Conservation (phyloP, 2,329 filamentous ascomycete species). For the Endothia cerciana region DNA sequence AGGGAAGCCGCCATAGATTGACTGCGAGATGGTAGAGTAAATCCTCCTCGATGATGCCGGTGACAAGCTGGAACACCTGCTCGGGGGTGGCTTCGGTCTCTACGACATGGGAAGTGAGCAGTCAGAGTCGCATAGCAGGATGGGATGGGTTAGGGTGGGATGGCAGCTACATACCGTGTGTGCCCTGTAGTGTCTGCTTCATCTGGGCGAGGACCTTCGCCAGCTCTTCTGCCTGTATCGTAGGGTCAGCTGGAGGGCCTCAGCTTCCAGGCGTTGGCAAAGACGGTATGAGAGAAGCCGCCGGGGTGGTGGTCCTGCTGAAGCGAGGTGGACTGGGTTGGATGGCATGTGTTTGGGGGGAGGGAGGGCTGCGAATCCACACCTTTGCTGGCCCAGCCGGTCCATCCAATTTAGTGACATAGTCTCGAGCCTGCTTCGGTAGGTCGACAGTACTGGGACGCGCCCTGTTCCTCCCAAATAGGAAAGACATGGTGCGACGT, state of each 20-base stretch:
- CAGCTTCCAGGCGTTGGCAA: background rate
- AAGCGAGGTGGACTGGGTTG: background rate
- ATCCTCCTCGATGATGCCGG: conserved; percentile 84
- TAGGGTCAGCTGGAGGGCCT: conserved; percentile 11
- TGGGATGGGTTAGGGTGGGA: background rate
- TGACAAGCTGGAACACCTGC: conserved; percentile 84
- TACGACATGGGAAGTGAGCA: conserved; percentile 41
- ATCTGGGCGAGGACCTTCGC: conserved; percentile 84
- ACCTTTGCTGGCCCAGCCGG: conserved; percentile 51
- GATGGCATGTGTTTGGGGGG: background rate
- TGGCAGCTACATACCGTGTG: conserved; percentile 66
- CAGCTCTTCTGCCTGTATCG: conserved; percentile 77
- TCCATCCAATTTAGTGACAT: conserved; percentile 56
- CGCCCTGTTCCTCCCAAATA: conserved; percentile 58
- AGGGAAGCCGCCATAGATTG: conserved; percentile 83
- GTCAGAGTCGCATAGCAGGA: background rate
- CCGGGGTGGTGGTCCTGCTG: background rate
- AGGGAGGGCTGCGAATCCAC: background rate
- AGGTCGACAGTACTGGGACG: conserved; percentile 57
- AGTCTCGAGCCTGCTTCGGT: conserved; percentile 59
- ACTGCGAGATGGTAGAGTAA: conserved; percentile 82
- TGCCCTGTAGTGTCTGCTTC: conserved; percentile 92
- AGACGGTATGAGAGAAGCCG: background rate
- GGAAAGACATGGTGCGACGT: conserved; percentile 49
- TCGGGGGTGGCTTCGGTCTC: conserved; percentile 87